Conservation (phyloP, 2,329 filamentous ascomycete genomes). For the Achaetomium macrosporum region DNA sequence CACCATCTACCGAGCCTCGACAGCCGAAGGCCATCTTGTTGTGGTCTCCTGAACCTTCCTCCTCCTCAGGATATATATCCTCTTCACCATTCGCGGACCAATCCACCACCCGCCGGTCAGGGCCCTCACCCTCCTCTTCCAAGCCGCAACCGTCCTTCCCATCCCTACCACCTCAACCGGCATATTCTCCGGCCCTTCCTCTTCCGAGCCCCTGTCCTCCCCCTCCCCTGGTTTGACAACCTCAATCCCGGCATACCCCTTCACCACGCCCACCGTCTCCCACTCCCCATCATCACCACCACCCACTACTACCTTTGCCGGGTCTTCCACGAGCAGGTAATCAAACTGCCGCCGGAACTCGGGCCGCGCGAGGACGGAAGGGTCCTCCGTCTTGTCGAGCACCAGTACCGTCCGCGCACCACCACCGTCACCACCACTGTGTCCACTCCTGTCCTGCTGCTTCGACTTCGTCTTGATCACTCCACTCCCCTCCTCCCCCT, state of each 20-base stretch:
- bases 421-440: neutral
- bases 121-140: conserved; percentile 38
- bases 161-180: conserved; percentile 38
- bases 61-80: conserved; percentile 44
- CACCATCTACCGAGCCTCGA: neutral
- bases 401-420: conserved; percentile 19
- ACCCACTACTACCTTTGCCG: conserved; percentile 40
- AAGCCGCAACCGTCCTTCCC: conserved; percentile 35
- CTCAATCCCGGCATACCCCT: conserved; percentile 55
- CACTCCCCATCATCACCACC: conserved; percentile 35
- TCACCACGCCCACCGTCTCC: conserved; percentile 51
- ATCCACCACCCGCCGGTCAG: conserved; percentile 59
- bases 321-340: conserved; percentile 54
- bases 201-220: conserved; percentile 15
- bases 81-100: conserved; percentile 55
- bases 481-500: neutral
- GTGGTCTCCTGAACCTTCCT: neutral
- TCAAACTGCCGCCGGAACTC: conserved; percentile 60
- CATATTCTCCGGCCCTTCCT: neutral
- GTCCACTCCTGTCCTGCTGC: neutral
- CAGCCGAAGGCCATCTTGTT: neutral
- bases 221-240: conserved; percentile 44
- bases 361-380: conserved; percentile 37
- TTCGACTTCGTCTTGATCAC: neutral
- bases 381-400: conserved; percentile 60